Evolutionary conservation across 2,329 filamentous ascomycete genomes (phyloP).

Genomic region (Xylaria sp.): DNA sequence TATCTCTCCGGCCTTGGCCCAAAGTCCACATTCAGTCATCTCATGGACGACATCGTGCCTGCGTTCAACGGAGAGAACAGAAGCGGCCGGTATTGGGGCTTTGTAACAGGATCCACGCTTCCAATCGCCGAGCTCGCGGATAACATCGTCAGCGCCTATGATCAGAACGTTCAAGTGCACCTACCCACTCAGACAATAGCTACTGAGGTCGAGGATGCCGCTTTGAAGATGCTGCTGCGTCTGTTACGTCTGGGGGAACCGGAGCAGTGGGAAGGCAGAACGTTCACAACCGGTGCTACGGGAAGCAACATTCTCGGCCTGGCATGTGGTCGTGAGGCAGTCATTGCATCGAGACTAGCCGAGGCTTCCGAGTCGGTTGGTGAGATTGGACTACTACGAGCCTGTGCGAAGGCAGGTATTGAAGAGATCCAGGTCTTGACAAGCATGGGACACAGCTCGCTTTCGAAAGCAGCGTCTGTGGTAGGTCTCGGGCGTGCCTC

Average conservation of each 20-base stretch:
- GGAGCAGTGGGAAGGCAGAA: constrained; percentile 63
- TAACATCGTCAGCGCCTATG: constrained; percentile 77
- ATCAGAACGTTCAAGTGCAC: constrained; percentile 87
- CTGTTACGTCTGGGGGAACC: constrained; percentile 66
- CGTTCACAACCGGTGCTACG: constrained; percentile 68
- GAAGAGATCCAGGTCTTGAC: constrained; percentile 77
- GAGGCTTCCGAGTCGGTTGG: constrained; percentile 57
- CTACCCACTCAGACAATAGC: constrained; percentile 75
- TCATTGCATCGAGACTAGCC: constrained; percentile 52
- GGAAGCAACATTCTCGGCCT: constrained; percentile 82
- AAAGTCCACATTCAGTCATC: constrained; percentile 48
- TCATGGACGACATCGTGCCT: constrained; percentile 54
- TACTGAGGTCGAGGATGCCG: constrained; percentile 76
- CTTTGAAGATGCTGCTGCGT: constrained; percentile 71
- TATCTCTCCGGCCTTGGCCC: constrained; percentile 44
- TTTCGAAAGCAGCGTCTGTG: constrained; percentile 82
- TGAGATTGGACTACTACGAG: constrained; percentile 70
- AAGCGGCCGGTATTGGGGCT: constrained; percentile 79
- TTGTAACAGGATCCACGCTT: constrained; percentile 82
- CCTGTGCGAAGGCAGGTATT: constrained; percentile 68
- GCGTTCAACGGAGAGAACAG: constrained; percentile 71
- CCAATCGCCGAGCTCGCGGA: constrained; percentile 83
- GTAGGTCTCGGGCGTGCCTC: constrained; percentile 76
- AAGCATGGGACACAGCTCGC: constrained; percentile 81
- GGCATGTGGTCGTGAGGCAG: constrained; percentile 67